Evolutionary conservation across 495 filamentous ascomycete species (phyloP).

Genomic region (Pyrenula massariospora): DNA sequence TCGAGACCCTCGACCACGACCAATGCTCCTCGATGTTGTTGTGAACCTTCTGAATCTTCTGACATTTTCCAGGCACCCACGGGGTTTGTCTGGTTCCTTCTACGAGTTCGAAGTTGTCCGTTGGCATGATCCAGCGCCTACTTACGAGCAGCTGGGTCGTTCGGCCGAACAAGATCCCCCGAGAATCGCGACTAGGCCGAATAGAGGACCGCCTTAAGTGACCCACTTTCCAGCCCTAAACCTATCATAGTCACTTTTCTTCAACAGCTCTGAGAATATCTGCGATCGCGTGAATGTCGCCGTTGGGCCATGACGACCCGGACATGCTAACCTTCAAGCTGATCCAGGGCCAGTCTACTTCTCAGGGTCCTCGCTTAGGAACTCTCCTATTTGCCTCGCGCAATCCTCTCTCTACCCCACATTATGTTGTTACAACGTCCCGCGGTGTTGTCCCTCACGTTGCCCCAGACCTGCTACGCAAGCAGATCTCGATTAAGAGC

Average conservation of each 20-base stretch:
- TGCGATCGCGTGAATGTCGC: not conserved
- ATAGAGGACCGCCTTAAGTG: not conserved
- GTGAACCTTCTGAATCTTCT: not conserved
- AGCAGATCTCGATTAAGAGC: slow-evolving; percentile 51
- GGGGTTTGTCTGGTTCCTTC: too few species aligned
- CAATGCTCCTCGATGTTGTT: slow-evolving; percentile 52
- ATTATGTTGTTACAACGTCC: slow-evolving; percentile 67
- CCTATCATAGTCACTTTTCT: not conserved
- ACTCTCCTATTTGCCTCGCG: slow-evolving; percentile 47
- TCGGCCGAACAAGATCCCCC: not conserved
- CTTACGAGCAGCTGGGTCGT: too few species aligned
- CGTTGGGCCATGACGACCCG: not conserved
- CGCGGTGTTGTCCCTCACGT: slow-evolving; percentile 78
- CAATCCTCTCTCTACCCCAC: slow-evolving; percentile 60
- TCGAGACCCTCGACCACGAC: slow-evolving; percentile 92
- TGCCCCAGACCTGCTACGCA: slow-evolving; percentile 67
- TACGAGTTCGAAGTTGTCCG: too few species aligned
- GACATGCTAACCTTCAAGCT: not conserved
- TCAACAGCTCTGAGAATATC: not conserved
- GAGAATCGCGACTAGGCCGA: not conserved
- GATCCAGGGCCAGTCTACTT: slow-evolving; percentile 5
- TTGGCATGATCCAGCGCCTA: too few species aligned
- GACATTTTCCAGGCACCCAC: too few species aligned
- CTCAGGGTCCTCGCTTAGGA: slow-evolving; percentile 45
- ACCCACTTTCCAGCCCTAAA: not conserved